Percentiles rank a stretch among this genome's conserved stretches.
Evolutionary conservation across 805 yeast species (phyloP).

Genomic region (Ogataea pilisensis): DNA sequence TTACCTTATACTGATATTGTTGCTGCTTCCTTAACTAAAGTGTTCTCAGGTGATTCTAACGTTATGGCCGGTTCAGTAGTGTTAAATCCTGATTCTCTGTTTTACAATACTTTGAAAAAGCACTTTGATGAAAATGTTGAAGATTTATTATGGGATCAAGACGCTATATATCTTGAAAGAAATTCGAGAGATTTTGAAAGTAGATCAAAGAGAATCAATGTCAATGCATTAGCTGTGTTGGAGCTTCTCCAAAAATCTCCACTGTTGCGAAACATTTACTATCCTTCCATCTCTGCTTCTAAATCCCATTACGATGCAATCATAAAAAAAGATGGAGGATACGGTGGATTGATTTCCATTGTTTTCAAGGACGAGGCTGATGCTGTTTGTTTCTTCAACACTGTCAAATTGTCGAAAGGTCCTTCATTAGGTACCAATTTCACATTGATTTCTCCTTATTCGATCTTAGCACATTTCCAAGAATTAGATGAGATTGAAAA

Average conservation of each 20-base stretch:
- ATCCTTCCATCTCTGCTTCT: slow-evolving; percentile 60
- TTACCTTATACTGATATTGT: slow-evolving; percentile 82
- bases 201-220: slow-evolving; percentile 55
- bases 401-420: slow-evolving; percentile 70
- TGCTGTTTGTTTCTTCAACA: slow-evolving; percentile 73
- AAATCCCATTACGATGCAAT: slow-evolving; percentile 66
- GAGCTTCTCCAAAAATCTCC: slow-evolving; percentile 46
- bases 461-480: slow-evolving; percentile 78
- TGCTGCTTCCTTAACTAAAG: slow-evolving; percentile 83
- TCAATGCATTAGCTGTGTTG: slow-evolving; percentile 51
- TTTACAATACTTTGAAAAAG: slow-evolving; percentile 45
- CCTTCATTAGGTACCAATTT: slow-evolving; percentile 90
- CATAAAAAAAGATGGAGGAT: slow-evolving; percentile 71
- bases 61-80: slow-evolving; percentile 93
- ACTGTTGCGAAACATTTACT: slow-evolving; percentile 60
- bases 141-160: slow-evolving; percentile 89
- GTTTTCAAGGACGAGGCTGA: slow-evolving; percentile 59
- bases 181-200: slow-evolving; percentile 84
- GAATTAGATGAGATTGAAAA: slow-evolving; percentile 75
- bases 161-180: slow-evolving; percentile 85
- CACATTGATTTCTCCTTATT: slow-evolving; percentile 85
- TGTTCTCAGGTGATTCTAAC: slow-evolving; percentile 90
- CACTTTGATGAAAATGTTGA: slow-evolving; percentile 53
- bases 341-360: slow-evolving; percentile 81
- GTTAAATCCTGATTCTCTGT: slow-evolving; percentile 60